Conservation (phyloP, 208 protist genomes). For the Trypanosoma cruzi region DNA sequence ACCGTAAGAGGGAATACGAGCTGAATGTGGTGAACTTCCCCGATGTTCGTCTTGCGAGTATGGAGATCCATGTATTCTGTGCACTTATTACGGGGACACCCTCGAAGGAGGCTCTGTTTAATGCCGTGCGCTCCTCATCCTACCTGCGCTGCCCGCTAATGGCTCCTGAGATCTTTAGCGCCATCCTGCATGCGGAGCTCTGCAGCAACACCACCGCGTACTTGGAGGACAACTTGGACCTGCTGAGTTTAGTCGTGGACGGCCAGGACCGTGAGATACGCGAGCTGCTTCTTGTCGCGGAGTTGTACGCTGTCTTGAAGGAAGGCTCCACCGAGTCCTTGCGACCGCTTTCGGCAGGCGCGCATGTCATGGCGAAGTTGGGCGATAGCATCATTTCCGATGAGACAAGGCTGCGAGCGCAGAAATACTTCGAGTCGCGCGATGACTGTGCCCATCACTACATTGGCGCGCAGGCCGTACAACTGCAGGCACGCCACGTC, state of each 20-base stretch:
- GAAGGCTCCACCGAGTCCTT: slow-evolving; percentile 9
- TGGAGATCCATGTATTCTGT: slow-evolving; percentile 68
- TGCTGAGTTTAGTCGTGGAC: slow-evolving; percentile 69
- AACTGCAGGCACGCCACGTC: slow-evolving; percentile 4
- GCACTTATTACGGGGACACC: slow-evolving; percentile 39
- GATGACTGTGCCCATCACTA: slow-evolving; percentile 24
- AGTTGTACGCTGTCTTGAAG: slow-evolving; percentile 54
- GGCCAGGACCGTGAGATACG: slow-evolving; percentile 30
- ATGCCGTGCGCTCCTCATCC: slow-evolving; percentile 42
- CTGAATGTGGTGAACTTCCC: slow-evolving; percentile 35
- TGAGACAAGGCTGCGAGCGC: slow-evolving; percentile 43
- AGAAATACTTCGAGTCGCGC: slow-evolving; percentile 29
- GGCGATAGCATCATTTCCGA: slow-evolving; percentile 50
- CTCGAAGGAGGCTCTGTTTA: slow-evolving; percentile 50
- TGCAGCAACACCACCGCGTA: slow-evolving; percentile 33
- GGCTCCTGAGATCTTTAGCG: slow-evolving; percentile 68
- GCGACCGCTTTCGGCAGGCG: slow-evolving; percentile 28
- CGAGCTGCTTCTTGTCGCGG: slow-evolving; percentile 50
- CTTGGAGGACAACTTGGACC: slow-evolving; percentile 56
- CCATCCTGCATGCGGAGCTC: slow-evolving; percentile 68
- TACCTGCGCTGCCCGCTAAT: slow-evolving; percentile 39
- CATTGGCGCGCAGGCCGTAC: slow-evolving; percentile 8
- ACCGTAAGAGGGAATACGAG: slow-evolving; percentile 23
- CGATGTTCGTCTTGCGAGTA: slow-evolving; percentile 43
- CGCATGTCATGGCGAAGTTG: slow-evolving; percentile 50